A percentile compares a stretch with the other conserved stretches of the same genome.
phyloP scores from a whole-genome alignment of 2,329 filamentous ascomycete species.

The Cordyceps farinosa region DNA sequence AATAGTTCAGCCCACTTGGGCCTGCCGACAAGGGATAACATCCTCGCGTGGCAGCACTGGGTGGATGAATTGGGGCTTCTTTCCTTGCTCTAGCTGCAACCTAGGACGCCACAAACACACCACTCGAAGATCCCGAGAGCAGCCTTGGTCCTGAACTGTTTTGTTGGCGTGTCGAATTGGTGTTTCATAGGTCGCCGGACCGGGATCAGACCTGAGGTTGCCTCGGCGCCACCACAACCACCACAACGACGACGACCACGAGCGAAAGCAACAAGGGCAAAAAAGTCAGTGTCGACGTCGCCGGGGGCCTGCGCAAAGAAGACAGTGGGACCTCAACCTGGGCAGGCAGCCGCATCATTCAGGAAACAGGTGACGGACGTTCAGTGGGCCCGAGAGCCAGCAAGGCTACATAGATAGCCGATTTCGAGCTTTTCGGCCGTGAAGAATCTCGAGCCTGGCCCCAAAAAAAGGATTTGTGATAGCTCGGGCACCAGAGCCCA shows the following conservation, averaged over 20 bases:
- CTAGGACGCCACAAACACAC: background rate
- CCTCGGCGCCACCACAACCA: background rate
- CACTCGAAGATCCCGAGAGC: background rate
- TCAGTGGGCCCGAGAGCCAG: background rate
- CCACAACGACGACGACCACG: background rate
- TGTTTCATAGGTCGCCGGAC: conserved; percentile 1
- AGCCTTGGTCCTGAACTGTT: background rate
- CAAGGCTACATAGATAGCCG: conserved; percentile 10
- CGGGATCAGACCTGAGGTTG: background rate
- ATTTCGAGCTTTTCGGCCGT: background rate
- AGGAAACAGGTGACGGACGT: conserved; percentile 8
- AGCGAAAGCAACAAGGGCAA: background rate
- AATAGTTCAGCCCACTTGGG: conserved; percentile 6
- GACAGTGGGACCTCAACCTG: background rate
- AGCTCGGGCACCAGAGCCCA: background rate
- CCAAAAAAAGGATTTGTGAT: background rate
- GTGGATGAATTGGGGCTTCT: background rate
- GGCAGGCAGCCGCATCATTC: background rate
- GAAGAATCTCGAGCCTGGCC: background rate
- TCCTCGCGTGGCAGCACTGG: conserved; percentile 6
- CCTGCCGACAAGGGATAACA: background rate
- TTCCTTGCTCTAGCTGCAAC: background rate
- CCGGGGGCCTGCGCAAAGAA: background rate
- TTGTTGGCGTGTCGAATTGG: conserved; percentile 12
- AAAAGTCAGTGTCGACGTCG: background rate